These are phyloP conservation scores for Amylostereum chailletii DNA, from an alignment of 1,284 basidiomycete species.

Conservation along the genomic window DNA sequence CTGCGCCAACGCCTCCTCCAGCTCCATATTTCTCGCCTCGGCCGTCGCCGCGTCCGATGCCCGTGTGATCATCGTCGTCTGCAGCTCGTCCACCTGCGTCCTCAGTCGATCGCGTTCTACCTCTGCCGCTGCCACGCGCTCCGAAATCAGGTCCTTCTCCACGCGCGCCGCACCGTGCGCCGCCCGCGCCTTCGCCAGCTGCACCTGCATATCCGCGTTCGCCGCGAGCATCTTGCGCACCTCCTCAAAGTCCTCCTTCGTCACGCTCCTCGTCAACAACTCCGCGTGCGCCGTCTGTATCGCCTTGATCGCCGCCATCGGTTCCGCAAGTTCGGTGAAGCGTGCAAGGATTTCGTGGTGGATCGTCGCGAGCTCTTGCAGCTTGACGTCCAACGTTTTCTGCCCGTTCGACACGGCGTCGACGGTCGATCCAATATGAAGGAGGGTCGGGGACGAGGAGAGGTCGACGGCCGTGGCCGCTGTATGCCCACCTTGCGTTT, in stretches of 20 bases:
- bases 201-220: constrained; percentile 60
- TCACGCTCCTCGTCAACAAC: constrained; percentile 45
- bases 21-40: constrained; percentile 48
- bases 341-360: constrained; percentile 45
- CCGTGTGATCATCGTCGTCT: constrained; percentile 34
- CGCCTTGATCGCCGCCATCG: constrained; percentile 44
- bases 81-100: constrained; percentile 43
- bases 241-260: constrained; percentile 59
- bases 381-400: constrained; percentile 33
- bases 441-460: constrained; percentile 19
- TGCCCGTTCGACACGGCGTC: constrained; percentile 35
- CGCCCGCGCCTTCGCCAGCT: constrained; percentile 64
- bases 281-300: constrained; percentile 56
- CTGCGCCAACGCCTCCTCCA: constrained; percentile 61
- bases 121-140: constrained; percentile 53
- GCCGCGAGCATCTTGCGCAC: constrained; percentile 40
- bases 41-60: constrained; percentile 36
- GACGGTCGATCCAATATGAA: constrained; percentile 36
- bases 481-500: no score
- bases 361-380: constrained; percentile 37
- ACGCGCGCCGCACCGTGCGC: constrained; percentile 71
- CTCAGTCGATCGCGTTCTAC: constrained; percentile 53
- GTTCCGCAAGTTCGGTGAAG: constrained; percentile 48
- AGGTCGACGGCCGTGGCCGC: constrained; percentile 12
- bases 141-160: constrained; percentile 64